phyloP scores from a whole-genome alignment of 1,139 yeast genomes.

The Yamadazyma siamensis region DNA sequence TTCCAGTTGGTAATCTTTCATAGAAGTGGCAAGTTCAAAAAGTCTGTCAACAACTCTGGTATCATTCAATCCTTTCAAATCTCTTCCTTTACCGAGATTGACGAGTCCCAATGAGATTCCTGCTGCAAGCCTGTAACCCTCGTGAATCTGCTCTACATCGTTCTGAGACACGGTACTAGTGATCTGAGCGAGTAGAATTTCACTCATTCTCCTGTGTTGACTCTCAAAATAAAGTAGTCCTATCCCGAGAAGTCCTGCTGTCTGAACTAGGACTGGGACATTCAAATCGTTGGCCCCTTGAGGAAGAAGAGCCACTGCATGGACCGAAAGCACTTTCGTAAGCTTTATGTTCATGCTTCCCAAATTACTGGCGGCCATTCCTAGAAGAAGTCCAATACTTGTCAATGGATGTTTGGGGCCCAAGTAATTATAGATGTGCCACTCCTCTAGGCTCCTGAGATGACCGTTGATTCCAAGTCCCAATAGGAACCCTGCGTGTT shows the following conservation, averaged over 20 bases:
- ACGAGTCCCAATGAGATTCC: constrained; percentile 87
- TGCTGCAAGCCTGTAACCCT: constrained; percentile 83
- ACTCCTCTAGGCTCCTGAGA: constrained; percentile 77
- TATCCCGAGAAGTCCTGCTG: constrained; percentile 88
- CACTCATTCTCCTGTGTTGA: constrained; percentile 86
- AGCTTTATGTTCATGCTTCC: constrained; percentile 86
- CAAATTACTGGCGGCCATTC: constrained; percentile 86
- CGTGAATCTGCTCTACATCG: constrained; percentile 58
- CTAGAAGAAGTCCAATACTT: constrained; percentile 81
- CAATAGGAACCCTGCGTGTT: constrained; percentile 91
- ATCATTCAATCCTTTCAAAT: constrained; percentile 60
- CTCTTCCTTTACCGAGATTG: constrained; percentile 77
- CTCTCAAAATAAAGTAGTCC: constrained; percentile 79
- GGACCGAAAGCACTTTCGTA: constrained; percentile 89
- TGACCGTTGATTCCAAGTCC: constrained; percentile 94
- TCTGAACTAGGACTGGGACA: constrained; percentile 78
- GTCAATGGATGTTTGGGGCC: constrained; percentile 88
- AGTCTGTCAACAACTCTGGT: constrained; percentile 68
- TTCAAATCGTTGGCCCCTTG: constrained; percentile 87
- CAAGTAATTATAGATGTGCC: constrained; percentile 93
- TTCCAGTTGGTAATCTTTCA: constrained; percentile 66
- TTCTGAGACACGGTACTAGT: constrained; percentile 54
- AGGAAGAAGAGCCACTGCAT: constrained; percentile 88
- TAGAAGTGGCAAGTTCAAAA: constrained; percentile 55
- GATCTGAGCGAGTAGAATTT: constrained; percentile 67